Base-by-base conservation (phyloP, 331 rosid species). In the Pyrus hybrid region DNA sequence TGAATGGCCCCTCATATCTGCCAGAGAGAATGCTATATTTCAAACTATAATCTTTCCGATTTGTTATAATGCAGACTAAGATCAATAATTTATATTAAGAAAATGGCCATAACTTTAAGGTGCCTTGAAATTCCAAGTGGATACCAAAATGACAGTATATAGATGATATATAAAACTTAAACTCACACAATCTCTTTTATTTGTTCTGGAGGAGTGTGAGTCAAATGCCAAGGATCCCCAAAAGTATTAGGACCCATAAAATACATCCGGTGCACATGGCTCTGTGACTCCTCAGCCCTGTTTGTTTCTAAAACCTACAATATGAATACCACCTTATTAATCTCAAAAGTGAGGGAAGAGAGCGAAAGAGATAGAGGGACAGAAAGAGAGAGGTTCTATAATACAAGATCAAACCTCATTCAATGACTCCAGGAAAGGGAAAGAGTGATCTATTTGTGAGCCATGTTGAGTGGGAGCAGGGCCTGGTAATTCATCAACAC, bases 211-310 rank as follows among this genome's bases (percentile, higher is more conserved):
- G 97, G 97, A 51, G 93, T 80, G 81, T 89, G 93, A 7, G 98
- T 95, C 56, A 95, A 90, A 83, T 95, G 93, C 99, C 99, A 95
- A 77, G 99, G 97, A 67, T 95, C 93, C 22, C 98, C 80, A 79
- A 92, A 92, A 32, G 99, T 92, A 87, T 95, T 95, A 26, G 99
- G 97, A 76, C 99, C 99, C 96, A 93, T 91, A 69, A 95, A 95
- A 83, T 90, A 95, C 99, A 95, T 84, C 76, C 99, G 87, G 64
- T 95, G 96, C 79, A 92, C 98, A 77, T 95, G 99, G 83, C 93
- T 92, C 78, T 91, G 97, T 58, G 98, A 92, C 84, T 95, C 99
- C 88, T 92, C 99, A 13, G 89, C 99, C 87, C 99, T 91, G 81
- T 91, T 95, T 75, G 99, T 95, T 85, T 95, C 99, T 79, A 95